phyloP scores from a whole-genome alignment of 1,284 basidiomycete species.

The Takashimella tepidaria region DNA sequence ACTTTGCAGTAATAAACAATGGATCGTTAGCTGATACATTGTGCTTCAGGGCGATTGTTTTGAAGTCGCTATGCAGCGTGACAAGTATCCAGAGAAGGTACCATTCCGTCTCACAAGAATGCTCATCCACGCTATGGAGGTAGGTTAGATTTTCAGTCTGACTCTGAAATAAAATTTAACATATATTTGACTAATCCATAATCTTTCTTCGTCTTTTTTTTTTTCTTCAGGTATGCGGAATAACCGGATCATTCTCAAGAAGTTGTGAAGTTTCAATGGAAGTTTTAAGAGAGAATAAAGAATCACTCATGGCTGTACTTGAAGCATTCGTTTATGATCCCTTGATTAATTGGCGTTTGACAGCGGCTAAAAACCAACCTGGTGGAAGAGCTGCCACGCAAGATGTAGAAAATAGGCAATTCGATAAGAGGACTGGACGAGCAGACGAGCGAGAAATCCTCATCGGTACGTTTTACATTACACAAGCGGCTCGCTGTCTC shows the following conservation, averaged over 20 bases:
- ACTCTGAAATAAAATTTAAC: too few relatives aligned
- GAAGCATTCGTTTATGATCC: conserved; percentile 70
- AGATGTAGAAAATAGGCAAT: conserved; percentile 19
- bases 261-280: conserved; percentile 98
- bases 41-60: conserved; percentile 76
- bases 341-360: conserved; percentile 55
- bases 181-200: background rate
- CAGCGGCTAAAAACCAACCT: conserved; percentile 43
- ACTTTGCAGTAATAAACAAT: background rate
- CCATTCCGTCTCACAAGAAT: conserved; percentile 97
- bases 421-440: conserved; percentile 11
- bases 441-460: conserved; percentile 50
- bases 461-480: conserved; percentile 43
- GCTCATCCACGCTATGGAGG: conserved; percentile 99
- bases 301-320: conserved; percentile 94
- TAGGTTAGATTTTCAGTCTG: conserved; percentile 49
- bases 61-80: conserved; percentile 88
- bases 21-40: background rate
- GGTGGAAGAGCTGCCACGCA: conserved; percentile 30
- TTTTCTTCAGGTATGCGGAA: conserved; percentile 74
- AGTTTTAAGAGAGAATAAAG: conserved; percentile 93
- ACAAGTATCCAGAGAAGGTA: conserved; percentile 99
- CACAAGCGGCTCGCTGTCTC: too few relatives aligned
- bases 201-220: conserved; percentile 17
- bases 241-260: conserved; percentile 93